Percentiles rank a stretch among this genome's conserved stretches.
phyloP scores from a whole-genome alignment of 2,329 filamentous ascomycete genomes.

The Aspergillus brunneoviolaceus region DNA sequence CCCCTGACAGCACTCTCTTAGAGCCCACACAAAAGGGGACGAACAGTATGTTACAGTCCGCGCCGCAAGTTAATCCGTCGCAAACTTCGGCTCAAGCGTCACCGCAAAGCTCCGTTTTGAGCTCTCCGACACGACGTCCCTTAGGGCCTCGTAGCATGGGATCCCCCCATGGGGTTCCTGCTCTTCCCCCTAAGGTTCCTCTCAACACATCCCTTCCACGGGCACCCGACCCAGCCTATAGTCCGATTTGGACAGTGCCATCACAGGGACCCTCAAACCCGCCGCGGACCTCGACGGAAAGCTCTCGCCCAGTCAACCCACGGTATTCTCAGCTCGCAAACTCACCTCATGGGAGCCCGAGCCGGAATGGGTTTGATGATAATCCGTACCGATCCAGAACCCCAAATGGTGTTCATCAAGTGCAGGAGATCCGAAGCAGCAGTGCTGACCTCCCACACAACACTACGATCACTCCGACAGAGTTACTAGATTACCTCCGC shows the following conservation, averaged over 20 bases:
- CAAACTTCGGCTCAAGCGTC: constrained; percentile 23
- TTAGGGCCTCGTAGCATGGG: constrained; percentile 47
- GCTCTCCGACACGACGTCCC: constrained; percentile 31
- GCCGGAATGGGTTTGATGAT: constrained; percentile 35
- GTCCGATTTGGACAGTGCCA: constrained; percentile 44
- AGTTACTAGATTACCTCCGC: constrained; percentile 68
- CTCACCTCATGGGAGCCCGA: constrained; percentile 37
- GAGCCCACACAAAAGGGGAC: constrained; percentile 11
- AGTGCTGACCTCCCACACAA: constrained; percentile 54
- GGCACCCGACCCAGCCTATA: constrained; percentile 51
- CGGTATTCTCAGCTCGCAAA: constrained; percentile 38
- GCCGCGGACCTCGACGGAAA: constrained; percentile 44
- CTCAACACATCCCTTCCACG: constrained; percentile 44
- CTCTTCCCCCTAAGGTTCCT: constrained; percentile 47
- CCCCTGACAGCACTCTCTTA: constrained; percentile 15
- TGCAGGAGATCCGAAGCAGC: constrained; percentile 43
- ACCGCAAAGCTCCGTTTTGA: constrained; percentile 18
- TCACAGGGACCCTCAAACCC: constrained; percentile 39
- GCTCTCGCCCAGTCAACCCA: constrained; percentile 37
- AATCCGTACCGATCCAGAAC: constrained; percentile 47
- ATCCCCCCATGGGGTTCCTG: constrained; percentile 33
- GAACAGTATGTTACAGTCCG: constrained; percentile 13
- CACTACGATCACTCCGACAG: constrained; percentile 65
- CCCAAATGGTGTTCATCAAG: constrained; percentile 41
- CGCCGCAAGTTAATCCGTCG: constrained; percentile 23